Base-by-base conservation (phyloP, 352 stramenopile genomes). In the Phytophthora pini region DNA sequence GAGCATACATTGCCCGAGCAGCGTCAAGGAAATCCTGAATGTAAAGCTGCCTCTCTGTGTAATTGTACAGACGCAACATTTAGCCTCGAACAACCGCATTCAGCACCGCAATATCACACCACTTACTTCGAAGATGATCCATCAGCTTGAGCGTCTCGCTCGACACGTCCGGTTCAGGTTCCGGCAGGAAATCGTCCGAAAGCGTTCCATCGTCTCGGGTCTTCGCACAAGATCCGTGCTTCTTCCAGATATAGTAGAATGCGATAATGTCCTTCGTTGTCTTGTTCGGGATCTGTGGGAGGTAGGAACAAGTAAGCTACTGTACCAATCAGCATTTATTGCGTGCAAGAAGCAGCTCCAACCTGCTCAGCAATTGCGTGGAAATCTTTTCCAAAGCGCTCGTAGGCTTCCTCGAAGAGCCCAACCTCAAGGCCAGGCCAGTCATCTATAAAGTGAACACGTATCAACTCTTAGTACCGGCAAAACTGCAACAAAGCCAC, bases 181-280 rank as follows among this genome's bases (percentile, higher is more conserved):
- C 73, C 0, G 66, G 70, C n/a, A 82, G 58, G 44, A 86, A 74
- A 53, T 87, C 74, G 34, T 89, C 77, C 26, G 57, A 79, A 34
- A 64, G 39, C 48, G 65, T 88, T 41, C 68, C 55, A 39, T 76
- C 61, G 3, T 70, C 61, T 53, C 61, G 74, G 41, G 51, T 67
- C 69, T 76, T 83, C 27, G 53, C 43, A 43, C 73, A 77, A 13
- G 76, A 80, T 4, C 82, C 82, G 31, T 91, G 81, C 51, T 90
- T 93, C 52, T 96, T 96, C 88, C 88, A 96, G 27, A 94, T 74
- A 55, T 96, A 96, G 51, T 95, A 96, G 27, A 94, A 88, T 10
- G 77, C 79, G 26, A 96, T 88, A 15, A 76, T 79, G 47, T 95
- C 79, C 27, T 83, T 82, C 7, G 82, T 71, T 1, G 51, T 77